Base-by-base conservation (phyloP, 2,329 filamentous ascomycete genomes). In the Pseudocercospora cruenta region DNA sequence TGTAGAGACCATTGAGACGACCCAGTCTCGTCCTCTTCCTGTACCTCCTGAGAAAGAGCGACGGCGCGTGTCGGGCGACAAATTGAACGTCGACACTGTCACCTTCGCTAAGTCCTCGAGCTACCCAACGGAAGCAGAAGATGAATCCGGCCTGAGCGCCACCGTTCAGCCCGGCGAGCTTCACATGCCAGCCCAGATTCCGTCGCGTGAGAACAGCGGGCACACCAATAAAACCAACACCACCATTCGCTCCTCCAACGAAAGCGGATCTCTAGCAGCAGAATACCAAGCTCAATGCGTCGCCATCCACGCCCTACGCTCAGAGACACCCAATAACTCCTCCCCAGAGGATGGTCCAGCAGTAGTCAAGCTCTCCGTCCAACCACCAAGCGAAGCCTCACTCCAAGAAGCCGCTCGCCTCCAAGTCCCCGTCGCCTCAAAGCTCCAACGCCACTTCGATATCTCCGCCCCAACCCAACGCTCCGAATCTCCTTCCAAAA, bases 281-380 rank as follows among this genome's bases (percentile, higher is more conserved):
- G 55, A 58, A 58, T 58, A 58, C 19, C 55, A 58, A 39, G 55
- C 55, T 8, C 28, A 39, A 43, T 58, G 55, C 55, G 55, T 58
- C 19, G 55, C 55, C n/a, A 58, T 43, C 55, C 55, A 36, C 28
- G 31, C 55, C 55, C 31, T 58, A 16, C 55, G 55, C 55, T 24
- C 55, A 28, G 55, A 58, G 10, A 58, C 55, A 22, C 31, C 55
- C 6, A 24, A 28, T 31, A 43, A 58, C 28, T 10, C 26, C 24
- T 26, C 31, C 19, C 7, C n/a, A 22, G 55, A 58, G 43, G 51
- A 55, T 14, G 24, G 24, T 2, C 47, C 47, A 12, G 26, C 24
- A 14, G 55, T 58, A 10, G 55, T 58, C 3, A 58, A 58, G 12
- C n/a, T 58, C 31, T 43, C 31, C 28, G 55, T 58, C n/a, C 28